Evolutionary conservation across 2,329 filamentous ascomycete species (phyloP).

Genomic region (Penicillium sp.): DNA sequence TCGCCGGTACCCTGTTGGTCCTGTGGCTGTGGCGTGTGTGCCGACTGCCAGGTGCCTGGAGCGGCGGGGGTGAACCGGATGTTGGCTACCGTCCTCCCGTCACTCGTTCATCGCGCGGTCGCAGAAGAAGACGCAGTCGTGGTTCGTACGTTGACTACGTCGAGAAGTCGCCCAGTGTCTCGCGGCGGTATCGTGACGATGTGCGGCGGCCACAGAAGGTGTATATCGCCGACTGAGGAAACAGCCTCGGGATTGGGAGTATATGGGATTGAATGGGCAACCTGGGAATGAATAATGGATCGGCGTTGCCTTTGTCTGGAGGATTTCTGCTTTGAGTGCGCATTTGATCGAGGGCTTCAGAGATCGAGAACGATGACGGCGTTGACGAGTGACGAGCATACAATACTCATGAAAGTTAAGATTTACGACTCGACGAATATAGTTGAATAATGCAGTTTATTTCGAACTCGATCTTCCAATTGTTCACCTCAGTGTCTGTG

Average conservation of each 20-base stretch:
- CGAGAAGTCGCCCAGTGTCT: conserved; percentile 29
- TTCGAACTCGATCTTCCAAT: background rate
- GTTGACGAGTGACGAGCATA: background rate
- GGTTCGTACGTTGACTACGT: conserved; percentile 31
- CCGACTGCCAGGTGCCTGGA: conserved; percentile 21
- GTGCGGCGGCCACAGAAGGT: conserved; percentile 38
- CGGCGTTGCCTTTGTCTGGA: background rate
- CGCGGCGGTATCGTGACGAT: conserved; percentile 27
- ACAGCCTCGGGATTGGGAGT: background rate
- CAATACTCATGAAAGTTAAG: background rate
- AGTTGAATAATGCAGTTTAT: background rate
- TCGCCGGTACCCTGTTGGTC: conserved; percentile 37
- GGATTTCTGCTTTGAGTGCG: background rate
- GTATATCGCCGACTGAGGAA: conserved; percentile 52
- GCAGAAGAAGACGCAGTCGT: conserved; percentile 22
- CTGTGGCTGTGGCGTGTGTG: conserved; percentile 38
- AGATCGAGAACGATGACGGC: background rate
- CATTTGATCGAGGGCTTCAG: background rate
- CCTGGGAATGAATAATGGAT: background rate
- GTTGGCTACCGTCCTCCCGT: conserved; percentile 22
- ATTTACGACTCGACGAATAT: background rate
- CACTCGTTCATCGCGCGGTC: conserved; percentile 16
- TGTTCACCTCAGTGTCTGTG: background rate
- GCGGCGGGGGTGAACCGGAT: conserved; percentile 23
- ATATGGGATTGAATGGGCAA: background rate